Conservation (phyloP, 2,329 filamentous ascomycete species). For the Monosporascus sp. region DNA sequence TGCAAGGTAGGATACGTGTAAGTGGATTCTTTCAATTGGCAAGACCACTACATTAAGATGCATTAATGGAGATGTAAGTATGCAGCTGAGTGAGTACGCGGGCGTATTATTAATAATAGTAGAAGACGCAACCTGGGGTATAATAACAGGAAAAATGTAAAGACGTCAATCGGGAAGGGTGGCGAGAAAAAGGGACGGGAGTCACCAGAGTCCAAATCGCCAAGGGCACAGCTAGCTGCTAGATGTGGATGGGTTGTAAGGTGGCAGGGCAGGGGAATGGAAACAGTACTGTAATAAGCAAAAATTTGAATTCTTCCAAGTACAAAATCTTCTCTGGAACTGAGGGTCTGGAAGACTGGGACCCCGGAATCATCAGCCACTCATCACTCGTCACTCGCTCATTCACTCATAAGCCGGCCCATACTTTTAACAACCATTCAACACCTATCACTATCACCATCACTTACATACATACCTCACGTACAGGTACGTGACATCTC, state of each 20-base stretch:
- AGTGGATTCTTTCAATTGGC: not conserved
- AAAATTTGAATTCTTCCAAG: not conserved
- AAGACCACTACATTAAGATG: not conserved
- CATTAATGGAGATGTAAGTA: not conserved
- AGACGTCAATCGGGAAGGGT: too few species aligned
- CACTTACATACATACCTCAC: not conserved
- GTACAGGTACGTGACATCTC: not conserved
- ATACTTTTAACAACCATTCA: too few species aligned
- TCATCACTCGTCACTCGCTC: not conserved
- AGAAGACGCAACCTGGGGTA: too few species aligned
- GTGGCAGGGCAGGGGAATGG: not conserved
- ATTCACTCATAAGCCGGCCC: not conserved
- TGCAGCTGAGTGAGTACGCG: too few species aligned
- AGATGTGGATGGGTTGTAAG: too few species aligned
- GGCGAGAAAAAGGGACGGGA: too few species aligned
- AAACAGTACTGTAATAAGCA: not conserved
- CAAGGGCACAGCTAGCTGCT: too few species aligned
- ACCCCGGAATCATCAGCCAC: not conserved
- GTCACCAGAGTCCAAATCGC: too few species aligned
- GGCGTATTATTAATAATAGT: too few species aligned
- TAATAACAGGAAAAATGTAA: too few species aligned
- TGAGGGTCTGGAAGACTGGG: not conserved
- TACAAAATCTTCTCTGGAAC: not conserved
- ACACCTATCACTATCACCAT: not conserved
- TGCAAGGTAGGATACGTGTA: not conserved